phyloP scores from a whole-genome alignment of 306 rosid species.

The Gleditsia sinensis region DNA sequence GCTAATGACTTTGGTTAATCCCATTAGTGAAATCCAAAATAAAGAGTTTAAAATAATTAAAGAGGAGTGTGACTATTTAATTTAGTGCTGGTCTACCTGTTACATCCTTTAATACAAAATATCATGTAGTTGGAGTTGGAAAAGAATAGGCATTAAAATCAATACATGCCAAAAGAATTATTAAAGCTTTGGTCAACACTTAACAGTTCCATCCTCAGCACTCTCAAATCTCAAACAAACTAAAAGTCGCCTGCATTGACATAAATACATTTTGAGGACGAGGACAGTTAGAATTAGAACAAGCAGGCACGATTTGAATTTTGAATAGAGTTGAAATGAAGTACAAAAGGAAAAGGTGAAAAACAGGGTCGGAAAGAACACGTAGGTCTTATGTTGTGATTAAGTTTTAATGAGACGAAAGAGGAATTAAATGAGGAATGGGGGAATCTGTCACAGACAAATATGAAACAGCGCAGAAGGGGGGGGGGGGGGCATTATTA shows the following conservation, averaged over 20 bases:
- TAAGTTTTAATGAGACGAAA: neutral
- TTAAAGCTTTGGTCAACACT: conserved; percentile 26
- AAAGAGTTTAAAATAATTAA: neutral
- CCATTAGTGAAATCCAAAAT: neutral
- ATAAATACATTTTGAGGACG: neutral
- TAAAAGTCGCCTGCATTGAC: neutral
- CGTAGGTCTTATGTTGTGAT: neutral
- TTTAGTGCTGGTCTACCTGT: conserved; percentile 15
- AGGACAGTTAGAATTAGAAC: neutral
- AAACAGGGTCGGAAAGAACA: too few species aligned
- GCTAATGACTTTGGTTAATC: conserved; percentile 5
- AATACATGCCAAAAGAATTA: neutral
- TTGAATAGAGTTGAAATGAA: neutral
- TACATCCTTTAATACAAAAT: conserved; percentile 24
- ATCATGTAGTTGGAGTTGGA: conserved; percentile 51
- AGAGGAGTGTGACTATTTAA: conserved; percentile 30
- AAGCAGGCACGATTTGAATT: neutral
- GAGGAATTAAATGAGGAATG: neutral
- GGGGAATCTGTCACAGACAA: conserved; percentile 24
- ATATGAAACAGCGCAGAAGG: neutral
- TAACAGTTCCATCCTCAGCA: neutral
- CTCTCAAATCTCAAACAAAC: too few species aligned
- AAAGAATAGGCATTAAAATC: conserved; percentile 19
- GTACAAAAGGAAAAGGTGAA: neutral
- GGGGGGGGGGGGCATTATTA: conserved; percentile 32